Percentiles rank a stretch among this genome's conserved stretches.
These are phyloP conservation scores for Posidonia australis DNA, from an alignment of 106 monocot species.

Conservation along the genomic window DNA sequence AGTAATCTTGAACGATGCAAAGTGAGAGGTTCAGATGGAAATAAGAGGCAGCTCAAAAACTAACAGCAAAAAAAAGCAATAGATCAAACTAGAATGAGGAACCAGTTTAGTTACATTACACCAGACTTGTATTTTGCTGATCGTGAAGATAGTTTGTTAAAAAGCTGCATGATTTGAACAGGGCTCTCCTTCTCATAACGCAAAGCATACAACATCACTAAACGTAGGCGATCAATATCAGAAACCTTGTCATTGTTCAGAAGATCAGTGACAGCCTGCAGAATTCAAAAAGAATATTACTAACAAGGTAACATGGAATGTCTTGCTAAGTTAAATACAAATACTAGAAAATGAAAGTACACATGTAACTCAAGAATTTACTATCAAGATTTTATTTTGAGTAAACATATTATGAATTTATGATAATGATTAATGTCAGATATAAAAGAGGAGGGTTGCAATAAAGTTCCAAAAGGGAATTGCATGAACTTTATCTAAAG, in stretches of 20 bases:
- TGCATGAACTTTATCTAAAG: background rate
- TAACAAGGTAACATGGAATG: background rate
- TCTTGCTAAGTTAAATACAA: background rate
- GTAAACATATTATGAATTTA: no score
- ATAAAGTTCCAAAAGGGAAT: no score
- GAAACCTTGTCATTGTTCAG: conserved; percentile 85
- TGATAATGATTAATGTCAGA: background rate
- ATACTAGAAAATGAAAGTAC: background rate
- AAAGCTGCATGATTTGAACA: conserved; percentile 97
- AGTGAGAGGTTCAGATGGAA: background rate
- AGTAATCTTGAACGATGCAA: background rate
- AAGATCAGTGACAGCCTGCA: conserved; percentile 85
- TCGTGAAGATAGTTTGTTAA: conserved; percentile 89
- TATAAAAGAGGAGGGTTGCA: no score
- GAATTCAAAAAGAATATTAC: background rate
- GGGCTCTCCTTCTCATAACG: conserved; percentile 99
- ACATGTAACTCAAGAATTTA: no score
- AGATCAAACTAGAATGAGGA: conserved; percentile 6
- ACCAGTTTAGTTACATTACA: conserved; percentile 67
- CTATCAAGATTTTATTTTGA: no score
- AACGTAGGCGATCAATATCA: conserved; percentile 69
- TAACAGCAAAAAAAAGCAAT: background rate
- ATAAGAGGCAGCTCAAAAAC: background rate
- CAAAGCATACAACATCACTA: conserved; percentile 95
- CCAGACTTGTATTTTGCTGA: conserved; percentile 97